Percentiles rank a stretch among this genome's conserved stretches.
Conservation (phyloP, 139 green algal species). For the Chlorella sp. region DNA sequence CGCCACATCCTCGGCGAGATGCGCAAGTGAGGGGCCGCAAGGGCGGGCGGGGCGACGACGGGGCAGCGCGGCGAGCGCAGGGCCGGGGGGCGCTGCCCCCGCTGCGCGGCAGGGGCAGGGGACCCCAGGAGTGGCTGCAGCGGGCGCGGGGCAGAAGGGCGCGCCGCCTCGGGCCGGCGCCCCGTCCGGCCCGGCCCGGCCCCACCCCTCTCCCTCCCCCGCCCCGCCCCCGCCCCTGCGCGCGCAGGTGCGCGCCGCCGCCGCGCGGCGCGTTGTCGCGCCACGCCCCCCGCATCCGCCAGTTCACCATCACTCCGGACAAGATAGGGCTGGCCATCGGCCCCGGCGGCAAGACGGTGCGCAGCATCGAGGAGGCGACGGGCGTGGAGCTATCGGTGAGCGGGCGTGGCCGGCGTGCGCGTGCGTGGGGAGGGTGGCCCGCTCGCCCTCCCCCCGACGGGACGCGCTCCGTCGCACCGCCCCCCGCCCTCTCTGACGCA, state of each 20-base stretch:
- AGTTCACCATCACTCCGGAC: constrained; percentile 45
- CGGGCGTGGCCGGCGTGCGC: not conserved
- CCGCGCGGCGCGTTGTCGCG: constrained; percentile 55
- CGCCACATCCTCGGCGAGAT: constrained; percentile 85
- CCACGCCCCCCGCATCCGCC: constrained; percentile 67
- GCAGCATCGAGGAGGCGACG: constrained; percentile 61
- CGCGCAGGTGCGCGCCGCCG: constrained; percentile 55
- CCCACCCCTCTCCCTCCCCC: not conserved
- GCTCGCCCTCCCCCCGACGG: no score
- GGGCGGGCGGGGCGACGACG: not conserved
- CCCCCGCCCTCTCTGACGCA: not conserved
- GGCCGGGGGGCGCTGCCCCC: no score
- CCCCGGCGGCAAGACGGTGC: constrained; percentile 77
- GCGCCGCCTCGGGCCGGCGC: no score
- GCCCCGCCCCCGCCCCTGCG: not conserved
- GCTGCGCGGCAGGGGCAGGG: no score
- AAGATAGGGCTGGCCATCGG: constrained; percentile 83
- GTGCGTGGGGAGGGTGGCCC: not conserved
- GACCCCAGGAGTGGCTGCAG: no score
- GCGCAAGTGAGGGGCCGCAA: constrained; percentile 27
- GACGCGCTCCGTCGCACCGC: not conserved
- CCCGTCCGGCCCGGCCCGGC: not conserved
- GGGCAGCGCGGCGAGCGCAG: not conserved
- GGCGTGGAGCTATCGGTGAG: constrained; percentile 61
- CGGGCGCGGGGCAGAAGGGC: no score